Percentiles rank a stretch among this genome's conserved stretches.
These are phyloP conservation scores for Quercus variabilis DNA, from an alignment of 306 rosid genomes.

Conservation along the genomic window DNA sequence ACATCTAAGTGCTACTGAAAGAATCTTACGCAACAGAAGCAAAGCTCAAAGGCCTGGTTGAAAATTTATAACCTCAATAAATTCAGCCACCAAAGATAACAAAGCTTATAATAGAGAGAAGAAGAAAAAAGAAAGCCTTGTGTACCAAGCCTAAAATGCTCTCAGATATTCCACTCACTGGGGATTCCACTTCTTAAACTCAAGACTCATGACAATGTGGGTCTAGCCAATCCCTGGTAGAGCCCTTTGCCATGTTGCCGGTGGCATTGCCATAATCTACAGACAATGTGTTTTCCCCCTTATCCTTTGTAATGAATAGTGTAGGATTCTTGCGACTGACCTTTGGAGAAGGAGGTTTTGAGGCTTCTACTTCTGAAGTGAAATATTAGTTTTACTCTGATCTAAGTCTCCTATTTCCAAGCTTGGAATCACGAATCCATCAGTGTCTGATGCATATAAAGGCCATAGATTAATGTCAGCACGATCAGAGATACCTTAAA, in stretches of 20 bases:
- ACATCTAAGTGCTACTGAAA: not conserved
- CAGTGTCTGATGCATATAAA: slow-evolving; percentile 56
- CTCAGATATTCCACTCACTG: slow-evolving; percentile 17
- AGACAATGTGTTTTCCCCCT: slow-evolving; percentile 79
- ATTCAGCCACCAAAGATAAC: slow-evolving; percentile 16
- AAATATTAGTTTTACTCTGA: slow-evolving; percentile 37
- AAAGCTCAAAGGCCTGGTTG: not conserved
- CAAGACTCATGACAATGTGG: slow-evolving; percentile 89
- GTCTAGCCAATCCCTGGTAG: slow-evolving; percentile 84
- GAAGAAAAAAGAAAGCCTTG: too few species aligned
- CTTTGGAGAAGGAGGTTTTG: slow-evolving; percentile 64
- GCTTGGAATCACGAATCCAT: slow-evolving; percentile 94
- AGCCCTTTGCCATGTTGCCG: slow-evolving; percentile 43
- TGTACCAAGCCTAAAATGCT: not conserved
- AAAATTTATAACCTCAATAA: slow-evolving; percentile 21
- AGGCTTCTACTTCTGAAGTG: slow-evolving; percentile 43
- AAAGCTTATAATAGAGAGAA: too few species aligned
- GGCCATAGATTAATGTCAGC: not conserved
- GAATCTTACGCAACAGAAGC: not conserved
- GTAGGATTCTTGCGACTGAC: slow-evolving; percentile 25
- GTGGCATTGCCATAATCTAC: slow-evolving; percentile 63
- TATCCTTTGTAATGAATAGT: slow-evolving; percentile 34
- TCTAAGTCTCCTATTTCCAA: slow-evolving; percentile 64
- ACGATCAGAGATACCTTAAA: not conserved
- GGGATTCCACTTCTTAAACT: slow-evolving; percentile 65